phyloP scores from a whole-genome alignment of 139 green algal species.

The Chlamydomonas sphaeroides region DNA sequence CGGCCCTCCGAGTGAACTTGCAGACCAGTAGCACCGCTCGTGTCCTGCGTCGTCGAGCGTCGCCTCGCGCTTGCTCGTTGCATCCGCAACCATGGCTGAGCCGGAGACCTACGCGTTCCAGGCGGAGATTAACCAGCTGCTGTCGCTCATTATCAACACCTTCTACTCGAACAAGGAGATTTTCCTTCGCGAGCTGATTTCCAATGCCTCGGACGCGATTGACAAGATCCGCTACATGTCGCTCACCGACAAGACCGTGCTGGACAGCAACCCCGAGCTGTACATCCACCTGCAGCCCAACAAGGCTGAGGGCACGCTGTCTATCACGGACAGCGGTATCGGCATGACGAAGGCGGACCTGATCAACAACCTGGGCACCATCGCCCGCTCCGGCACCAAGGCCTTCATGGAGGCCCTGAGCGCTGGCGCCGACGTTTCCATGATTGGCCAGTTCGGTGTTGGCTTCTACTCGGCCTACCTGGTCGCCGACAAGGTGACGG shows the following conservation, averaged over 20 bases:
- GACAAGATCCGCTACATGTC: conserved; percentile 99
- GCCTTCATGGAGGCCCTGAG: conserved; percentile 99
- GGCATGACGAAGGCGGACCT: conserved; percentile 98
- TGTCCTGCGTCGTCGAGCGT: too few relatives aligned
- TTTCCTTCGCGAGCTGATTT: conserved; percentile 98
- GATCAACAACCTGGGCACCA: conserved; percentile 99
- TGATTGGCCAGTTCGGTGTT: conserved; percentile 99
- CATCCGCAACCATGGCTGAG: conserved; percentile 19
- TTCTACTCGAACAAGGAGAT: conserved; percentile 97
- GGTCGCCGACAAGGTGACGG: conserved; percentile 91
- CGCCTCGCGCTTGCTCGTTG: too few relatives aligned
- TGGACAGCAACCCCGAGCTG: conserved; percentile 94
- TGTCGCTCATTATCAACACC: conserved; percentile 99
- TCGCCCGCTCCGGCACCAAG: conserved; percentile 98
- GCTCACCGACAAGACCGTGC: conserved; percentile 97
- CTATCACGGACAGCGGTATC: conserved; percentile 95
- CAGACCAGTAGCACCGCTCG: too few relatives aligned
- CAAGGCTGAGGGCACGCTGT: conserved; percentile 97
- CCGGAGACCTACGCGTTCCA: conserved; percentile 68
- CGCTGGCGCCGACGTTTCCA: conserved; percentile 97
- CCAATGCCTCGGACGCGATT: conserved; percentile 94
- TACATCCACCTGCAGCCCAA: conserved; percentile 97
- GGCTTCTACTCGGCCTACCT: conserved; percentile 99
- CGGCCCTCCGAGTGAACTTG: too few relatives aligned
- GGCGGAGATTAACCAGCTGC: conserved; percentile 99